These are phyloP conservation scores for Acacia concinna DNA, from an alignment of 331 rosid genomes.

Conservation along the genomic window DNA sequence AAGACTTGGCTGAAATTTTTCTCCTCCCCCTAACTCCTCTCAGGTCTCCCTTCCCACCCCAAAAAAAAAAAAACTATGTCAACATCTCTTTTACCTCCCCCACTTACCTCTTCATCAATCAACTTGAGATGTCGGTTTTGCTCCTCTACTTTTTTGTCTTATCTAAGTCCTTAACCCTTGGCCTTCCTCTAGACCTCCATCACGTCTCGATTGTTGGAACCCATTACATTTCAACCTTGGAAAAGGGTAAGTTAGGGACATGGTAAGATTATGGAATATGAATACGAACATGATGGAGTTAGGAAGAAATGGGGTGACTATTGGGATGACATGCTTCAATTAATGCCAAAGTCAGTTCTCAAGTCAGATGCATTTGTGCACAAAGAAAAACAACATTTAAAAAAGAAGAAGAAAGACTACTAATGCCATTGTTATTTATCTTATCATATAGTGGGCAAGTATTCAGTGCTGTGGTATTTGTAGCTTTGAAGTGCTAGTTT, in stretches of 20 bases:
- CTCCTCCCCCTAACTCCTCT: background rate
- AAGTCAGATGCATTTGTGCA: background rate
- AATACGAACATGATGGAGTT: background rate
- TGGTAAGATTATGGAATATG: background rate
- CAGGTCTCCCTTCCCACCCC: no score
- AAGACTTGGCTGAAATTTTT: background rate
- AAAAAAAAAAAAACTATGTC: no score
- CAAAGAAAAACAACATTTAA: background rate
- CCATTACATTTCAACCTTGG: conserved; percentile 6
- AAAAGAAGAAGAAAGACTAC: background rate
- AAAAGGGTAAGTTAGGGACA: conserved; percentile 3
- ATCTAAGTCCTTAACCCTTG: background rate
- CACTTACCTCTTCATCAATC: background rate
- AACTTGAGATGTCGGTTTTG: background rate
- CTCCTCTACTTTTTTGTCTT: background rate
- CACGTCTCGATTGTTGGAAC: background rate
- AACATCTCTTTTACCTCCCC: background rate
- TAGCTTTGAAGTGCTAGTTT: background rate
- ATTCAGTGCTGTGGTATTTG: background rate
- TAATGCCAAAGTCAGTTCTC: conserved; percentile 2
- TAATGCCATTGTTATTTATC: background rate
- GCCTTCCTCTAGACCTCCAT: background rate
- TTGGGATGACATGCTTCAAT: background rate
- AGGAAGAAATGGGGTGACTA: background rate
- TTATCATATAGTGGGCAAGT: background rate